Conservation (phyloP, 106 monocot species). For the Phalaenopsis equestris region DNA sequence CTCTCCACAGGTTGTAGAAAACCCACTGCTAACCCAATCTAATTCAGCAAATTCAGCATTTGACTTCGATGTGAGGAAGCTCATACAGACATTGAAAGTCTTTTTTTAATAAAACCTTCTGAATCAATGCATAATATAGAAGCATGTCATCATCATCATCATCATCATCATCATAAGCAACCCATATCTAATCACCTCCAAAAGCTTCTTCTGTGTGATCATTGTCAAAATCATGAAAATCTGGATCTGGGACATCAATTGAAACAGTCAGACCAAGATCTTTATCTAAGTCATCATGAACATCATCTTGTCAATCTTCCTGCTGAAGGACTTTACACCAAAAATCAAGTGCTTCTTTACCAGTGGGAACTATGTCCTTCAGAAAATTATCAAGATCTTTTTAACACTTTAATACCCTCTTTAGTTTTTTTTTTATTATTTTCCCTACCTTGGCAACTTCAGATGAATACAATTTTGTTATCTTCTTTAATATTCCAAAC, state of each 20-base stretch:
- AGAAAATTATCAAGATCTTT: slow-evolving; percentile 7
- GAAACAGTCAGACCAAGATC: slow-evolving; percentile 11
- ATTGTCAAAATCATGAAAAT: slow-evolving; percentile 69
- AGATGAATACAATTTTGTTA: slow-evolving; percentile 15
- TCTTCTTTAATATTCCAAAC: slow-evolving; percentile 12
- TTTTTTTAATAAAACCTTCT: slow-evolving; percentile 53
- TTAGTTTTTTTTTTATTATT: slow-evolving; percentile 16
- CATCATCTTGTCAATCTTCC: slow-evolving; percentile 2
- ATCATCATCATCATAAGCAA: slow-evolving; percentile 67
- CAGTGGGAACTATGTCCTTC: slow-evolving; percentile 3
- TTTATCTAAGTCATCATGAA: slow-evolving; percentile 13
- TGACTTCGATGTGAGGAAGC: slow-evolving; percentile 43
- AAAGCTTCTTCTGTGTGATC: slow-evolving; percentile 47
- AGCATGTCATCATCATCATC: no score
- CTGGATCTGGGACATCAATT: slow-evolving; percentile 65
- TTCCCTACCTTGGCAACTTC: slow-evolving; percentile 15
- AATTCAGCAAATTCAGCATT: slow-evolving; percentile 40
- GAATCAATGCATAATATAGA: slow-evolving; percentile 47
- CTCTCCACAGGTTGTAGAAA: slow-evolving; percentile 49
- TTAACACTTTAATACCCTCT: not conserved
- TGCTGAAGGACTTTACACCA: slow-evolving; percentile 7
- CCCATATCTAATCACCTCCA: slow-evolving; percentile 51
- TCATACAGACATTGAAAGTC: slow-evolving; percentile 51
- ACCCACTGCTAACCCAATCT: slow-evolving; percentile 56
- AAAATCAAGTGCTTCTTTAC: not conserved